Evolutionary conservation across 768 basidiomycete species (phyloP).

Genomic region (Pleurotus djamor): DNA sequence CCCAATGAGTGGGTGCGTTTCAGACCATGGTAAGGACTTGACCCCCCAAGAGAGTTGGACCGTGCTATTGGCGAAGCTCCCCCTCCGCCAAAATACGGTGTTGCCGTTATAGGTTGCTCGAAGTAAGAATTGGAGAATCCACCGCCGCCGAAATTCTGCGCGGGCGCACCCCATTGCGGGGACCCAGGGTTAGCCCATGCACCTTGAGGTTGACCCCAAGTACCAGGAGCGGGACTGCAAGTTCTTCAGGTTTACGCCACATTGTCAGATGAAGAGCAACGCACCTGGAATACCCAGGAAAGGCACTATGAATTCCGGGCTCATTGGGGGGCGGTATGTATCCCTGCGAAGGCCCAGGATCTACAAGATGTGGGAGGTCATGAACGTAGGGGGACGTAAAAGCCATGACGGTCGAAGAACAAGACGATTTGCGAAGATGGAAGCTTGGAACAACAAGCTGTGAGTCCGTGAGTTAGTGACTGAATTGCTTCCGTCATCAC

Average conservation of each 20-base stretch:
- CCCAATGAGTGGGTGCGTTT: constrained; percentile 4
- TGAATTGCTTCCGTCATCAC: too few species aligned
- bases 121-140: not conserved
- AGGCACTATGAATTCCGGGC: not conserved
- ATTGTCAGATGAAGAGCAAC: not conserved
- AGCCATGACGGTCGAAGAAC: not conserved
- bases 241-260: not conserved
- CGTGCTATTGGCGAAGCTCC: not conserved
- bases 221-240: not conserved
- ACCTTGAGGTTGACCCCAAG: not conserved
- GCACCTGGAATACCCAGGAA: not conserved
- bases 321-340: not conserved
- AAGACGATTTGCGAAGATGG: too few species aligned
- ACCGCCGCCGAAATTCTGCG: not conserved
- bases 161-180: not conserved
- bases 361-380: not conserved
- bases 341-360: not conserved
- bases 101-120: not conserved
- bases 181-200: not conserved
- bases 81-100: not conserved
- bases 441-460: too few species aligned
- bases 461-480: too few species aligned
- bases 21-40: not conserved
- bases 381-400: not conserved
- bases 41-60: not conserved